Evolutionary conservation across 148 eudicot genomes (phyloP).

Genomic region (Rhododendron mucronatum): DNA sequence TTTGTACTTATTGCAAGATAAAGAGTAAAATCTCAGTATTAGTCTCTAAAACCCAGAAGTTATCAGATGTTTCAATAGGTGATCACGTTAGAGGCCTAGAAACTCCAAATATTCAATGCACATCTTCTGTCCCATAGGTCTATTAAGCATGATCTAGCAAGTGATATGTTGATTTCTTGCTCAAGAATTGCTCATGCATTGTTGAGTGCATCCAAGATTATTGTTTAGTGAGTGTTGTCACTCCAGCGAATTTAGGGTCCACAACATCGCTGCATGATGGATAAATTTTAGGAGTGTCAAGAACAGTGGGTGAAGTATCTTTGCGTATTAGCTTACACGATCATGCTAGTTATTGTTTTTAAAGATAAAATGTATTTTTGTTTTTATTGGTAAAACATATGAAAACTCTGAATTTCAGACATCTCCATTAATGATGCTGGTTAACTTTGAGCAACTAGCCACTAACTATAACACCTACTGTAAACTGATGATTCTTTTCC

Average conservation of each 20-base stretch:
- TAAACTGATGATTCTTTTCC: neutral
- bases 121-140: neutral
- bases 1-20: neutral
- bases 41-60: neutral
- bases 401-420: neutral
- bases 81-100: neutral
- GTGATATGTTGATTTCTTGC: neutral
- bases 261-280: neutral
- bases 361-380: neutral
- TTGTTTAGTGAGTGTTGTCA: neutral
- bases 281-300: neutral
- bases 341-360: neutral
- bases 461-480: neutral
- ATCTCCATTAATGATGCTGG: neutral
- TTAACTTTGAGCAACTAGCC: neutral
- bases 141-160: neutral
- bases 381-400: neutral
- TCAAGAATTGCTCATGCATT: neutral
- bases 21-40: neutral
- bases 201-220: neutral
- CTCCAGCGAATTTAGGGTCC: neutral
- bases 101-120: neutral
- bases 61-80: neutral
- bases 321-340: neutral
- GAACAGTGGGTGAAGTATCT: neutral